Base-by-base conservation (phyloP, 2,329 filamentous ascomycete genomes). In the Fonsecaea nubica region DNA sequence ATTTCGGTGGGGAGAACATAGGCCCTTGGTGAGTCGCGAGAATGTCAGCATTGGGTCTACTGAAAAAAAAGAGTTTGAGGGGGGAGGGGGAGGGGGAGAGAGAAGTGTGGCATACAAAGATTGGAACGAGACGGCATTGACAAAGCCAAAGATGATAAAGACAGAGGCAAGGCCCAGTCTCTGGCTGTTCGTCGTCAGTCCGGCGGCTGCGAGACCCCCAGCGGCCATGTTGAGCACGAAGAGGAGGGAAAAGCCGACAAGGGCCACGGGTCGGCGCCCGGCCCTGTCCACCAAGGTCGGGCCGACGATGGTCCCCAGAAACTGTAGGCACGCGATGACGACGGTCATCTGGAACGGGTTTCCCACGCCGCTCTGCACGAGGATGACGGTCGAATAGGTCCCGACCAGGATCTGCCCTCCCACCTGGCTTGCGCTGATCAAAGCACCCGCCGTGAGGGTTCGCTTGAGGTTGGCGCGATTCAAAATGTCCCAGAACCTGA, bases 311-410 rank as follows among this genome's bases (percentile, higher is more conserved):
- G 76, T 78, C 21, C 78, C 78, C 1, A 76, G 74, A 18, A 80
- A 72, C 6, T 75, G 76, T 58, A 75, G 76, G 65, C 76, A 77
- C 13, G 76, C 74, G 9, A 76, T 75, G 45, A 78, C 74, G 38
- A 79, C 74, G 5, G 77, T 79, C 21, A 79, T 70, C 8, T 75
- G 64, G 62, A 79, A 79, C 2, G 76, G 57, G 57, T 78, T 70
- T 8, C 69, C 73, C 18, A 78, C 70, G 2, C 76, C 77, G 36
- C 77, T 69, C 38, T 76, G 71, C 10, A 75, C 75, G 10, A 79
- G 73, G 60, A 79, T 77, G 55, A 79, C 74, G 0, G 77, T 79
- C 9, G 77, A 73, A 62, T 80, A 80, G 1, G 77, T 79, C 1
- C 74, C 76, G 25, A 76, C 76, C 8, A 79, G 72, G 36, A 79